Evolutionary conservation across 23 red algal genomes (phyloP).

Genomic region (Gracilaria domingensis): DNA sequence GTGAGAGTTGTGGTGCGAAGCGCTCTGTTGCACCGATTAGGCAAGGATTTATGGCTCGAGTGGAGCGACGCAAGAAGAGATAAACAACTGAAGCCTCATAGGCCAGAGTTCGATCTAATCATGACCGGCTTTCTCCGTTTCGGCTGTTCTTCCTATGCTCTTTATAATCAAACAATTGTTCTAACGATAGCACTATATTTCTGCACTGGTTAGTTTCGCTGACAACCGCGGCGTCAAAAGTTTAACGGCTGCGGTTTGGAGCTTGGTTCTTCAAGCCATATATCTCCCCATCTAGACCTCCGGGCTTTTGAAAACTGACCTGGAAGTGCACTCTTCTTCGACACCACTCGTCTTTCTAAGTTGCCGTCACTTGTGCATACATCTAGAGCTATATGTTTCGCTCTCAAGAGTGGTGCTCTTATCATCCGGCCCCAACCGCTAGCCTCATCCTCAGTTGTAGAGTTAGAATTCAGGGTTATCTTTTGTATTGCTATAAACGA

Average conservation of each 20-base stretch:
- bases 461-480: background rate
- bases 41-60: slow-evolving; percentile 96
- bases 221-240: slow-evolving; percentile 29
- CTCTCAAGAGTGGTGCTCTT: slow-evolving; percentile 50
- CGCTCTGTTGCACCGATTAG: slow-evolving; percentile 94
- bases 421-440: slow-evolving; percentile 60
- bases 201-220: background rate
- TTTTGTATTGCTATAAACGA: slow-evolving; percentile 66
- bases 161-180: background rate
- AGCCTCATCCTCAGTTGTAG: slow-evolving; percentile 25
- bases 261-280: slow-evolving; percentile 48
- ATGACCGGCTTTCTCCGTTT: background rate
- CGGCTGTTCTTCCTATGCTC: background rate
- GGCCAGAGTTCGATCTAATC: slow-evolving; percentile 10
- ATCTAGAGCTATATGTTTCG: slow-evolving; percentile 60
- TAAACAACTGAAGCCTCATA: slow-evolving; percentile 5
- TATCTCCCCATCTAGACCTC: slow-evolving; percentile 56
- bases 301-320: slow-evolving; percentile 50
- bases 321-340: slow-evolving; percentile 37
- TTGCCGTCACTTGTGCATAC: slow-evolving; percentile 54
- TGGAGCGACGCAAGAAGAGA: slow-evolving; percentile 78
- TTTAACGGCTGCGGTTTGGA: slow-evolving; percentile 38
- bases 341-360: slow-evolving; percentile 53
- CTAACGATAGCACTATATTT: background rate
- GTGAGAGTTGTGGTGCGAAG: slow-evolving; percentile 95